Evolutionary conservation across 495 filamentous ascomycete species (phyloP).

Genomic region (Annulohypoxylon moriforme): DNA sequence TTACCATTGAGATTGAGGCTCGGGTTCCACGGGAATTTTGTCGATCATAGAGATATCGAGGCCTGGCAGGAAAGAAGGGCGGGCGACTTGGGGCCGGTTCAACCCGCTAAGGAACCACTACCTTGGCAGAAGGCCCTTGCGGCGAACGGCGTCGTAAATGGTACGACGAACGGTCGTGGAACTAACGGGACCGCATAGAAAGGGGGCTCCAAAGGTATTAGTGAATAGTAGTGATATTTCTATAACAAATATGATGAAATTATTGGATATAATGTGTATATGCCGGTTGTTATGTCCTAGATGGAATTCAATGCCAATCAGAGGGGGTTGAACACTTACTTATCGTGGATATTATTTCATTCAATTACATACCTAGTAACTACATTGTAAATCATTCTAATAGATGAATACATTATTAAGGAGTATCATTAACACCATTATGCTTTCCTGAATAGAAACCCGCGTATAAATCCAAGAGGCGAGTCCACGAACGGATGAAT

Average conservation of each 20-base stretch:
- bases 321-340: background rate
- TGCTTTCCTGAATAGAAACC: conserved; percentile 27
- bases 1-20: conserved; percentile 57
- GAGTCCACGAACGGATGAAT: conserved; percentile 23
- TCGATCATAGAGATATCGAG: conserved; percentile 59
- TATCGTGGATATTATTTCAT: background rate
- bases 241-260: background rate
- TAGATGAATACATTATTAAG: background rate
- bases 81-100: conserved; percentile 56
- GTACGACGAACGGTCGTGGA: conserved; percentile 18
- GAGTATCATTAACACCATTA: conserved; percentile 12
- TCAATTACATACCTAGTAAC: background rate
- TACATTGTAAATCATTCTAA: background rate
- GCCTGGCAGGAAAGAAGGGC: conserved; percentile 53
- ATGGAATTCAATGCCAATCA: background rate
- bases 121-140: conserved; percentile 55
- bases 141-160: conserved; percentile 14
- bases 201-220: background rate
- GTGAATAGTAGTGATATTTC: background rate
- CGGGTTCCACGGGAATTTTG: conserved; percentile 62
- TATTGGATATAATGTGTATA: background rate
- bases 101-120: conserved; percentile 53
- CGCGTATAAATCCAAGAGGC: conserved; percentile 30
- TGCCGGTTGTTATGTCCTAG: background rate
- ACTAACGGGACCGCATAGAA: conserved; percentile 27